Conservation (phyloP, 106 monocot species). For the Ottelia alismoides region DNA sequence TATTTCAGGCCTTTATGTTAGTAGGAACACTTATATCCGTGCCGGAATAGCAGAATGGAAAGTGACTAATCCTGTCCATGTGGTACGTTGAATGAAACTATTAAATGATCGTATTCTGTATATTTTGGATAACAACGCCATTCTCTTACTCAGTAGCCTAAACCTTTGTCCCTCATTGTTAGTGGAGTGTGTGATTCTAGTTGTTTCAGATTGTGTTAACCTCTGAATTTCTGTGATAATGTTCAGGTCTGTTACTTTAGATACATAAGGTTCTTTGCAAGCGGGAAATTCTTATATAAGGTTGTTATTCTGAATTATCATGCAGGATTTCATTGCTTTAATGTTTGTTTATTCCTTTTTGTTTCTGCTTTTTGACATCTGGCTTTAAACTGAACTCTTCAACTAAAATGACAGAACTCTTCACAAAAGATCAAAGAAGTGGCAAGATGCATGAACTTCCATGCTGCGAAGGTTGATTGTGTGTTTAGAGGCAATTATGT, state of each 20-base stretch:
- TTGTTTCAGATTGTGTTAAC: too few relatives aligned
- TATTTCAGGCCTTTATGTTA: constrained; percentile 89
- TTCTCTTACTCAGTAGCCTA: too few relatives aligned
- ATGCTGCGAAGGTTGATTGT: constrained; percentile 46
- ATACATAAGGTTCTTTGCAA: constrained; percentile 78
- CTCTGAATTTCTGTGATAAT: constrained; percentile 1
- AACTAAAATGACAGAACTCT: constrained; percentile 41
- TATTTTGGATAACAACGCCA: too few relatives aligned
- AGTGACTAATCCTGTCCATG: constrained; percentile 78
- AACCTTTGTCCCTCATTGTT: too few relatives aligned
- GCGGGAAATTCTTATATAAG: constrained; percentile 91
- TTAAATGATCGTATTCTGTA: too few relatives aligned
- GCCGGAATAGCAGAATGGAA: constrained; percentile 83
- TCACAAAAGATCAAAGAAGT: constrained; percentile 84
- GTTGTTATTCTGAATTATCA: constrained; percentile 14
- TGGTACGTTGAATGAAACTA: constrained; percentile 47
- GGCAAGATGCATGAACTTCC: constrained; percentile 73
- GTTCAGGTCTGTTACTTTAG: constrained; percentile 89
- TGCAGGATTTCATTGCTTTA: not conserved
- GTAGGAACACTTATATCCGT: constrained; percentile 90
- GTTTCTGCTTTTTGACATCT: not conserved
- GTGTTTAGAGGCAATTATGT: constrained; percentile 74
- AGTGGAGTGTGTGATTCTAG: too few relatives aligned
- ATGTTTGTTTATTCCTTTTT: not conserved
- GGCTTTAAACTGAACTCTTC: not conserved